Conservation (phyloP, 2,329 filamentous ascomycete species). For the Mycosphaerella sp. region DNA sequence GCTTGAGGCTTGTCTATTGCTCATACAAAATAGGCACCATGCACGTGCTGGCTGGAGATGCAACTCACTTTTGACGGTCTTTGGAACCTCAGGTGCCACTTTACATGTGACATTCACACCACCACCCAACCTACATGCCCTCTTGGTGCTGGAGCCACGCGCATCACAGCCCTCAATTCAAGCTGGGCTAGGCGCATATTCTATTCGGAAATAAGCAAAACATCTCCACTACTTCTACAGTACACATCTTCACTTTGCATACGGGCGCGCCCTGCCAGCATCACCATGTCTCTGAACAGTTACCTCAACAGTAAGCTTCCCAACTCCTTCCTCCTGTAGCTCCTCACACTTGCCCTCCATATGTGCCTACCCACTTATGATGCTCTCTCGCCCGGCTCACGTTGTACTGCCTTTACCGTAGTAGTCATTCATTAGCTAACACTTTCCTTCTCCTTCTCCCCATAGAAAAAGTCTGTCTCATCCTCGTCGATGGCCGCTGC, state of each 20-base stretch:
- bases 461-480: conserved; percentile 80
- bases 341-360: conserved; percentile 13
- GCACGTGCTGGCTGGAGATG: too few relatives aligned
- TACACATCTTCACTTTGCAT: not conserved
- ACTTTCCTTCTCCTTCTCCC: not conserved
- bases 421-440: too few relatives aligned
- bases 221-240: not conserved
- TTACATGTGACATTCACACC: not conserved
- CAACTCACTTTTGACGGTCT: too few relatives aligned
- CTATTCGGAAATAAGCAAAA: not conserved
- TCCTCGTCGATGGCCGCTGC: conserved; percentile 88
- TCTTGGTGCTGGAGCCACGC: not conserved
- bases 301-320: conserved; percentile 23
- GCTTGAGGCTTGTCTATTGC: too few relatives aligned
- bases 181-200: not conserved
- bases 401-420: too few relatives aligned
- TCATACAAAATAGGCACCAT: too few relatives aligned
- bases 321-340: not conserved
- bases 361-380: not conserved
- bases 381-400: not conserved
- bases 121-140: not conserved
- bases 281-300: conserved; percentile 22
- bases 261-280: not conserved
- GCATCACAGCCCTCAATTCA: not conserved
- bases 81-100: not conserved